Conservation (phyloP, 208 protist genomes). For the Naegleria lovaniensis region DNA sequence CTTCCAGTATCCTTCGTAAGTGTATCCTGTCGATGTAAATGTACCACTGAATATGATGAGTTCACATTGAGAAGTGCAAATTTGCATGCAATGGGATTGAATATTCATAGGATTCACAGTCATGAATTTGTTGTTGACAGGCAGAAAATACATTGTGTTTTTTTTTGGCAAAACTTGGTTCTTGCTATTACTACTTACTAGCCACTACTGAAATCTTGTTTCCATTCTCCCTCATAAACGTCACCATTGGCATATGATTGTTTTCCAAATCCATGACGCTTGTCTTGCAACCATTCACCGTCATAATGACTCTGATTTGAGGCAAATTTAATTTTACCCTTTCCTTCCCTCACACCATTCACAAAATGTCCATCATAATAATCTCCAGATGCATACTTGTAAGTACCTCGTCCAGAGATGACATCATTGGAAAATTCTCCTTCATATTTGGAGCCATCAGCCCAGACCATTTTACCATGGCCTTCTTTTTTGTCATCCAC, state of each 20-base stretch:
- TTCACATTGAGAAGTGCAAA: no score
- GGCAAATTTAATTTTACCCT: constrained; percentile 64
- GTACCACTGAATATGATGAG: no score
- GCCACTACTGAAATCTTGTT: constrained; percentile 5
- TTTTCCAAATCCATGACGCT: neutral
- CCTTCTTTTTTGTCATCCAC: constrained; percentile 31
- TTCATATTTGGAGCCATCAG: constrained; percentile 30
- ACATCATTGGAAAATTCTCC: constrained; percentile 28
- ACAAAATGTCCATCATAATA: constrained; percentile 61
- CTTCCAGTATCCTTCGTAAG: neutral
- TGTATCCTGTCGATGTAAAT: neutral
- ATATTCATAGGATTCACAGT: no score
- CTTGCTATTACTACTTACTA: neutral
- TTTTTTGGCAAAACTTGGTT: no score
- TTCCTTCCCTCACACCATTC: constrained; percentile 66
- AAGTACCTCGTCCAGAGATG: neutral
- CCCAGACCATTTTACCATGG: constrained; percentile 21
- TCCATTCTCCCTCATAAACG: constrained; percentile 34
- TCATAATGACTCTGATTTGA: constrained; percentile 40
- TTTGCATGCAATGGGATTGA: no score
- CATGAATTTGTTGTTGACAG: no score
- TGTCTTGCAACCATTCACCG: neutral
- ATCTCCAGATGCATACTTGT: constrained; percentile 36
- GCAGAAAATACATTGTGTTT: no score
- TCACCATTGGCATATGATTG: constrained; percentile 27